Percentiles rank a stretch among this genome's conserved stretches.
These are phyloP conservation scores for Colletotrichum gloeosporioides DNA, from an alignment of 2,329 filamentous ascomycete species.

Conservation along the genomic window DNA sequence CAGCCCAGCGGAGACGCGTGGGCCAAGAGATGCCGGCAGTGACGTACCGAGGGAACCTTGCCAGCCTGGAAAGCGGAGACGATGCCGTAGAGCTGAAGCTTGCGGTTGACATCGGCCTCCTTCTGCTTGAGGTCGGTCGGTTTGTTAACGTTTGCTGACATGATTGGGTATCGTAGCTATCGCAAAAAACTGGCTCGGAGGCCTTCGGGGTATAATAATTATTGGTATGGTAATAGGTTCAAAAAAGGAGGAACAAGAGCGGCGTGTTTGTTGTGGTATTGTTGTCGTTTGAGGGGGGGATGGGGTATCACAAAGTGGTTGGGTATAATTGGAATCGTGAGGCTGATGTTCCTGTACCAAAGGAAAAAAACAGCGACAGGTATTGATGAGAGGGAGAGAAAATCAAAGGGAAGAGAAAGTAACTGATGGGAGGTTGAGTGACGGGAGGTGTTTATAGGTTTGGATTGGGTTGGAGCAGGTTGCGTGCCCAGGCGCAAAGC, in stretches of 20 bases:
- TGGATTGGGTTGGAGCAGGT: neutral
- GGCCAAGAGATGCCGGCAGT: neutral
- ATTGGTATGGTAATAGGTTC: neutral
- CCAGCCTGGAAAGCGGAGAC: constrained; percentile 82
- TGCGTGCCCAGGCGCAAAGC: neutral
- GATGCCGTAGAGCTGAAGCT: constrained; percentile 95
- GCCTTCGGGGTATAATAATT: neutral
- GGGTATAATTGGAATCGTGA: constrained; percentile 19
- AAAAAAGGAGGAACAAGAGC: neutral
- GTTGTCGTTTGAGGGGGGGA: neutral
- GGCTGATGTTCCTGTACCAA: constrained; percentile 7
- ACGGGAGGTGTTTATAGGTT: constrained; percentile 16
- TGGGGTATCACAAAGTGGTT: constrained; percentile 18
- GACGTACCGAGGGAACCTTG: constrained; percentile 85
- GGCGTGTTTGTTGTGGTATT: neutral
- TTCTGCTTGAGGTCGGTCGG: constrained; percentile 77
- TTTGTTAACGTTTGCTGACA: constrained; percentile 66
- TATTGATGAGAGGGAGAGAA: constrained; percentile 3
- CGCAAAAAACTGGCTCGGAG: neutral
- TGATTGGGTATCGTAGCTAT: constrained; percentile 24
- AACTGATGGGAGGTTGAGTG: neutral
- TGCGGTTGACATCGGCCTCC: constrained; percentile 88
- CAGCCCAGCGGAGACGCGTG: neutral
- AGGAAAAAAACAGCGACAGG: constrained; percentile 5
- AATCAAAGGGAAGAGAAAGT: neutral